These are phyloP conservation scores for Sclerotinia subarctica DNA, from an alignment of 2,329 filamentous ascomycete species.

Conservation along the genomic window DNA sequence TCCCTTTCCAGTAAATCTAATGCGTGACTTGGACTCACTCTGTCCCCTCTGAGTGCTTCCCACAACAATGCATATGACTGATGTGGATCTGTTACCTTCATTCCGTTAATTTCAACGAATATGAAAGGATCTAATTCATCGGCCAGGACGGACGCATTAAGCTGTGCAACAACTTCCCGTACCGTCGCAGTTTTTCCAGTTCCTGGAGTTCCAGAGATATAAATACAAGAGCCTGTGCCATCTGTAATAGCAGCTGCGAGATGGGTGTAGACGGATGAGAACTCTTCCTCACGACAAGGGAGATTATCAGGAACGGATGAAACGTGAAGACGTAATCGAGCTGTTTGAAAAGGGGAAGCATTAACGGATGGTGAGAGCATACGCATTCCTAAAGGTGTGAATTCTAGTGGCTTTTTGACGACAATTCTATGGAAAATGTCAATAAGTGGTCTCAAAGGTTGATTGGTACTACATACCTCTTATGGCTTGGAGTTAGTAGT, in stretches of 20 bases:
- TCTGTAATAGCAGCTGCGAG: slow-evolving; percentile 92
- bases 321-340: slow-evolving; percentile 84
- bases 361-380: slow-evolving; percentile 72
- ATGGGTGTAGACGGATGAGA: slow-evolving; percentile 87
- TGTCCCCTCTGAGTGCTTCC: slow-evolving; percentile 91
- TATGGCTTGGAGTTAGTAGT: slow-evolving; percentile 60
- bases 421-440: slow-evolving; percentile 49
- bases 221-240: slow-evolving; percentile 92
- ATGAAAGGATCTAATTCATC: slow-evolving; percentile 98
- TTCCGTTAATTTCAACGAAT: slow-evolving; percentile 98
- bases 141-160: slow-evolving; percentile 81
- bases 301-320: slow-evolving; percentile 86
- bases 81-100: slow-evolving; percentile 98
- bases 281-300: slow-evolving; percentile 89
- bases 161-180: slow-evolving; percentile 83
- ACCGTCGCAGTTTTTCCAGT: slow-evolving; percentile 98
- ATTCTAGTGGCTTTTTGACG: slow-evolving; percentile 86
- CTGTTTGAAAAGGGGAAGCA: slow-evolving; percentile 86
- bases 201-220: slow-evolving; percentile 97
- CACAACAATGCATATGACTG: slow-evolving; percentile 93
- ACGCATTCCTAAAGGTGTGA: slow-evolving; percentile 90
- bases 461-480: slow-evolving; percentile 45
- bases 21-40: slow-evolving; percentile 87
- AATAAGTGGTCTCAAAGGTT: background rate
- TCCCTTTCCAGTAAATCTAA: slow-evolving; percentile 87